Evolutionary conservation across 306 rosid genomes (phyloP).

Genomic region (Rosa multiflora): DNA sequence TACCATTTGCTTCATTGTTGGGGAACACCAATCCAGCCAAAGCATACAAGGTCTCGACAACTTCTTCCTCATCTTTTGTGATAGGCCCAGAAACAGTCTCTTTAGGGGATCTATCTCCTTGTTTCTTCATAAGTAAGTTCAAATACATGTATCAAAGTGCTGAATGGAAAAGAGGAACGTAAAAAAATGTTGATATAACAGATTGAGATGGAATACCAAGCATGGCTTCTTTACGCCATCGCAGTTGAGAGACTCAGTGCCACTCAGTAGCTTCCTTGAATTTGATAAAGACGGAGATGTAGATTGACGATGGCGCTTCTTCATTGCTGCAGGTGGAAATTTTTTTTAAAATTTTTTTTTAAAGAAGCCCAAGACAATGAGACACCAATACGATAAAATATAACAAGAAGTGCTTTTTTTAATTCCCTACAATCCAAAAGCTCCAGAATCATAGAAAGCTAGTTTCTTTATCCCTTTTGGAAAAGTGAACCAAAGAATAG

Average conservation of each 20-base stretch:
- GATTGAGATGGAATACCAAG: conserved; percentile 31
- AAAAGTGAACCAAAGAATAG: conserved; percentile 20
- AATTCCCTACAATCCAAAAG: conserved; percentile 1
- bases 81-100: conserved; percentile 42
- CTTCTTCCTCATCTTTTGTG: conserved; percentile 93
- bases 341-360: too few species aligned
- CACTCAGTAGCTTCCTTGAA: conserved; percentile 48
- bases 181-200: conserved; percentile 15
- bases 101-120: conserved; percentile 33
- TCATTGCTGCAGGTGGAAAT: conserved; percentile 43
- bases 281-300: conserved; percentile 37
- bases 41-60: conserved; percentile 71
- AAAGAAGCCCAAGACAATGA: neutral
- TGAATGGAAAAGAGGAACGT: conserved; percentile 11
- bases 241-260: conserved; percentile 38
- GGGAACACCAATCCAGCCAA: conserved; percentile 76
- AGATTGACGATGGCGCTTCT: conserved; percentile 68
- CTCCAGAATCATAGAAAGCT: conserved; percentile 33
- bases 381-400: neutral
- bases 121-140: conserved; percentile 51
- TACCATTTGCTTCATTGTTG: conserved; percentile 31
- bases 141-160: conserved; percentile 21
- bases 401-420: neutral
- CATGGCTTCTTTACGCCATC: conserved; percentile 42
- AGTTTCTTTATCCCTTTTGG: conserved; percentile 19